Base-by-base conservation (phyloP, 345 rosid genomes). In the Zanthoxylum bungeanum region DNA sequence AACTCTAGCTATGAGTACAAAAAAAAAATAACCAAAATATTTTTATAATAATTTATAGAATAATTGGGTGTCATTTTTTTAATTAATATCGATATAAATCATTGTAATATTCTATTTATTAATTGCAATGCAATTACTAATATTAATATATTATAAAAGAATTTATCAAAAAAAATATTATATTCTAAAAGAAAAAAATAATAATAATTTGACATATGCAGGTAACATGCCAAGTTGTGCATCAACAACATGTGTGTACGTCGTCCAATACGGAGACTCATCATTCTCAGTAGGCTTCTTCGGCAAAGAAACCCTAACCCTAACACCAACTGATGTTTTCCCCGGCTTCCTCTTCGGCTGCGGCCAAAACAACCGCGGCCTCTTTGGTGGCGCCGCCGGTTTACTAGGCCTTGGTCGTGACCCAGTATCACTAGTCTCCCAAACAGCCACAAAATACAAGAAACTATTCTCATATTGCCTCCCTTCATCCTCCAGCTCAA, bases 351-450 rank as follows among this genome's bases (percentile, higher is more conserved):
- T 71, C 17, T 92, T 92, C 55, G 98, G 98, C 0, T 92, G 98
- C 68, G 96, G 98, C 39, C 82, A 88, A 74, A 86, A 90, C 76
- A 92, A 92, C 65, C 78, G 44, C 4, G 96, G 98, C 10, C 86
- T 88, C 21, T 92, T 88, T 62, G 78, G 81, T 0, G 85, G 90
- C 19, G 69, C 84, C 0, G 93, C 98, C 14, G 98, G 93, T 4
- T 73, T 92, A 31, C 80, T 90, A 14, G 98, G 98, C 0, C 89
- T 92, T 2, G 98, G 98, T 69, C 88, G 96, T 2, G 84, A 87
- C 59, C 73, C 80, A 46, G 69, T 90, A 19, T 90, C 98, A 0
- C 36, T 89, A 2, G 89, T 91, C 28, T 84, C 89, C 9, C 98
- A 92, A 77, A 86, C 91, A 0, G 82, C 86, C 1, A 6, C 49